Evolutionary conservation across 352 stramenopile genomes (phyloP), one percentile per base, ranked within the genome.

Genomic region (Globisporangium echinulatum): DNA sequence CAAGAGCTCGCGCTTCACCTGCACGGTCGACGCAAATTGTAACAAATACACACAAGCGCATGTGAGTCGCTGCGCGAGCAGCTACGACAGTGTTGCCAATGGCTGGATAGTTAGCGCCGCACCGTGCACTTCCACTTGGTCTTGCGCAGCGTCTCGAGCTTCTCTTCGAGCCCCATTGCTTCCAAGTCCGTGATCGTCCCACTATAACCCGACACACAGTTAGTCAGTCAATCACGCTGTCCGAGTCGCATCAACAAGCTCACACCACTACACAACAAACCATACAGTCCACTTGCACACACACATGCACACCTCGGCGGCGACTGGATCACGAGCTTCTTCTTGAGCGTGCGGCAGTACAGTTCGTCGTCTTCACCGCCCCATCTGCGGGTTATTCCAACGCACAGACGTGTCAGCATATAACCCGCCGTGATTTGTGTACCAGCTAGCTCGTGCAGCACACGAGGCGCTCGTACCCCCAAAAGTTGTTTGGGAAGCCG

Each of bases 401-500:
- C 5, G 5, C n/a, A 37, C 19, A 43, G 9, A 17, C 4, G 9
- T 14, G 25, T 33, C 25, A 33, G 25, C 2, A 33, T 33, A 33
- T 3, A 33, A 33, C 4, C 7, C 50, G 36, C 38, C 5, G 10
- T 46, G 37, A 10, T n/a, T 4, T 33, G 25, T 33, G 25, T 33
- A 33, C 25, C 25, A 33, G 25, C 25, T 33, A 33, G 25, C 25
- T 33, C 25, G 25, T 33, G 25, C 25, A 33, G 25, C 25, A 33
- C 25, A 33, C 25, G 25, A 25, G 13, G n/a, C n/a, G 15, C n/a
- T 25, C 65, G 38, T 14, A 67, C 56, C 75, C 91, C 90, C 93
- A 98, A 67, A 98, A 98, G 38, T 83, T 98, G 68, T 98, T 98
- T 7, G 95, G 95, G 67, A 97, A 98, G 38, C 94, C 96, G 71